Conservation (phyloP, 2,329 filamentous ascomycete species). For the Fusarium xylarioides region DNA sequence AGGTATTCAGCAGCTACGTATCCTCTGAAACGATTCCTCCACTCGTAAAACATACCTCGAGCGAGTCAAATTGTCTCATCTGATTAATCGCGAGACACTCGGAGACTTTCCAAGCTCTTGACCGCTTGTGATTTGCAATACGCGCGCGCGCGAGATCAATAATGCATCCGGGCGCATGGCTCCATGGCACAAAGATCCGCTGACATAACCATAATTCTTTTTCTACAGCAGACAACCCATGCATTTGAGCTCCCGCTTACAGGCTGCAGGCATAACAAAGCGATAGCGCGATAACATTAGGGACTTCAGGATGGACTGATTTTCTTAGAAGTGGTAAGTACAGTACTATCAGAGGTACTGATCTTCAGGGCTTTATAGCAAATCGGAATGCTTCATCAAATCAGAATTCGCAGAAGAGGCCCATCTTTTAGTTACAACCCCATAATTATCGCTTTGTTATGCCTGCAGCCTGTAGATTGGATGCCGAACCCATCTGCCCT, state of each 20-base stretch:
- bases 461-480: too few species aligned
- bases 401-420: too few species aligned
- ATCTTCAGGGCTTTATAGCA: too few species aligned
- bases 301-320: too few species aligned
- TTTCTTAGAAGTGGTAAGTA: too few species aligned
- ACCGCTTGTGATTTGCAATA: constrained; percentile 9
- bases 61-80: neutral
- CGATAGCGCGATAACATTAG: too few species aligned
- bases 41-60: neutral
- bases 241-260: neutral
- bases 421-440: too few species aligned
- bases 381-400: too few species aligned
- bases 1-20: neutral
- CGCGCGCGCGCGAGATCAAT: constrained; percentile 12
- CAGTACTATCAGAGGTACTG: too few species aligned
- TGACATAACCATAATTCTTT: neutral
- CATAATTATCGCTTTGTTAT: too few species aligned
- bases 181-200: neutral
- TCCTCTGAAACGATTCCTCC: neutral
- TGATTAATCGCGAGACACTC: neutral
- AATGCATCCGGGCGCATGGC: neutral
- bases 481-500: constrained; percentile 1
- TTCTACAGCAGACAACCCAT: neutral
- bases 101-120: neutral
- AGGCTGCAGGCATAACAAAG: too few species aligned